A percentile compares a stretch with the other conserved stretches of the same genome.
Conservation (phyloP, 192 early-diverging fungal genomes). For the Gigaspora rosea region DNA sequence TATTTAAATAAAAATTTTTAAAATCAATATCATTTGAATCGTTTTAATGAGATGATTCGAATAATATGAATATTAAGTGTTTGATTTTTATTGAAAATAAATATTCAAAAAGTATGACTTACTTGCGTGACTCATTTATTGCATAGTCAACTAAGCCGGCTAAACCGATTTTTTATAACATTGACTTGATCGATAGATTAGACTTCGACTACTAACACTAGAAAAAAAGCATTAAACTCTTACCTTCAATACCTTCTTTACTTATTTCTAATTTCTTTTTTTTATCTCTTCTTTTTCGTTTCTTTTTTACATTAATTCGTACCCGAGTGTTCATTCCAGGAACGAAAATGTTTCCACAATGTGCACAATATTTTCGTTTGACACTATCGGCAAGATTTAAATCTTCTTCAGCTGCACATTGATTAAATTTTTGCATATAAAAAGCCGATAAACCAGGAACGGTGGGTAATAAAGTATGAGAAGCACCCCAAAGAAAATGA, state of each 20-base stretch:
- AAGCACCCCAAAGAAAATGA: slow-evolving; percentile 50
- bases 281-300: slow-evolving; percentile 33
- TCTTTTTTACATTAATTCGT: slow-evolving; percentile 34
- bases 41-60: no score
- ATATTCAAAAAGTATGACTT: no score
- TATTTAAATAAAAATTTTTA: no score
- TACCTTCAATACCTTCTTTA: slow-evolving; percentile 16
- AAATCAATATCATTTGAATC: no score
- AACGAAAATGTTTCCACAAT: slow-evolving; percentile 50
- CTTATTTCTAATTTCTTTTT: slow-evolving; percentile 14
- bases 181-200: no score
- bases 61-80: no score
- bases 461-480: slow-evolving; percentile 38
- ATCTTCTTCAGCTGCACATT: slow-evolving; percentile 36
- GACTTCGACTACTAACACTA: no score
- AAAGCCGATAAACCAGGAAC: slow-evolving; percentile 44
- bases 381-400: slow-evolving; percentile 48
- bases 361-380: slow-evolving; percentile 40
- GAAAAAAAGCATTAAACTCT: no score
- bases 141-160: no score
- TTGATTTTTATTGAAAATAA: no score
- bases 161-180: no score
- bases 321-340: slow-evolving; percentile 47
- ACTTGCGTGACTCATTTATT: no score
- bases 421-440: slow-evolving; percentile 50